These are phyloP conservation scores for Neurospora sp. DNA, from an alignment of 495 filamentous ascomycete genomes.

Conservation along the genomic window DNA sequence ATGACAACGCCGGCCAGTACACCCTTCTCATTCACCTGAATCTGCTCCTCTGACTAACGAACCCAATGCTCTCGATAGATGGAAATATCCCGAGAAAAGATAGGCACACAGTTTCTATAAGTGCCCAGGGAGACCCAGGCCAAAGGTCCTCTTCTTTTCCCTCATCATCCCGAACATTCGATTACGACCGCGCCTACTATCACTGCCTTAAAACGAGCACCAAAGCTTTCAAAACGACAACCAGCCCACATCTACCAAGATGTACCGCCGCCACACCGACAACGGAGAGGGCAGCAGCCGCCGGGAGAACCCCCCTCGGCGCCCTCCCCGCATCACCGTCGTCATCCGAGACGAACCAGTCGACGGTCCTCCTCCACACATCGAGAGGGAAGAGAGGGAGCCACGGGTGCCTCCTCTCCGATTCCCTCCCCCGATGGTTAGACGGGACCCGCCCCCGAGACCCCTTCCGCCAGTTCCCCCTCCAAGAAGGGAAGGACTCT, in stretches of 20 bases:
- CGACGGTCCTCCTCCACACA: not conserved
- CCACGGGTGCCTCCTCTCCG: not conserved
- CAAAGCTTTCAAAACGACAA: not conserved
- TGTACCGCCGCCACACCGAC: not conserved
- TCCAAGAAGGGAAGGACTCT: not conserved
- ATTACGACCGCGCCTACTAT: not conserved
- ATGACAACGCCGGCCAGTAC: not conserved
- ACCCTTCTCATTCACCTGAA: not conserved
- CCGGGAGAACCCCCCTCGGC: not conserved
- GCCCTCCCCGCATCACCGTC: not conserved
- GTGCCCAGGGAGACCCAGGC: not conserved
- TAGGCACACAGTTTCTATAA: not conserved
- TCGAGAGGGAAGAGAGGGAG: not conserved
- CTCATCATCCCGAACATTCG: not conserved
- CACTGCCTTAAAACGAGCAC: not conserved
- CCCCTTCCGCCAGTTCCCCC: not conserved
- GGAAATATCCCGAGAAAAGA: not conserved
- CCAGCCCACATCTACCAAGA: not conserved
- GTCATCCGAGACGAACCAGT: not conserved
- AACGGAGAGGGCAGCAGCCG: not conserved
- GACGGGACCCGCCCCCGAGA: not conserved
- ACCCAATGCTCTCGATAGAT: not conserved
- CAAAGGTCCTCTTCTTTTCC: not conserved
- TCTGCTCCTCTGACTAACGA: not conserved
- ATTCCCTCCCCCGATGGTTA: not conserved